Evolutionary conservation across 2,329 filamentous ascomycete genomes (phyloP), one percentile per base, ranked within the genome.

Genomic region (Cercospora beticola): DNA sequence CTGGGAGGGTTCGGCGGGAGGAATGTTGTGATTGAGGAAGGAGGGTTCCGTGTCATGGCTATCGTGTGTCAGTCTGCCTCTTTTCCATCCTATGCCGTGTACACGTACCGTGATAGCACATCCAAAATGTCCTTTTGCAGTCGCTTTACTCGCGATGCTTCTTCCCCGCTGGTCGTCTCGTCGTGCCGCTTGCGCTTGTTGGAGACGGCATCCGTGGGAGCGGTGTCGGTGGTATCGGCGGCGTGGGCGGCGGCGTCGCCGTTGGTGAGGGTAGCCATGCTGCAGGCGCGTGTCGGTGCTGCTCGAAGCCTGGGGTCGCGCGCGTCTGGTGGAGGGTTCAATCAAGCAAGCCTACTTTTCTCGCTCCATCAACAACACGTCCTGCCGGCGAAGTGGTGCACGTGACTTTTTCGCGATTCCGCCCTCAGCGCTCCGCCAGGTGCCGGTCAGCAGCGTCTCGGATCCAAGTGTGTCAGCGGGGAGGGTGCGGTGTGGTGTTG

Each of bases 181-280:
- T 78, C 76, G 46, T 79, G 79, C 67, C 82, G 82, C 77, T 84
- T 85, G 57, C 83, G 81, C 74, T 85, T 85, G 43, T 70, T 23
- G 36, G 63, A 36, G 65, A 65, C 21, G 69, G 59, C 65, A 58
- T 60, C 18, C 62, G 65, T 36, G 12, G 62, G 59, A 31, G 70
- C 40, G 49, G 57, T 28, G 26, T 54, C 23, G 69, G 57, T 65
- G 63, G 36, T 18, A 58, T 62, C 36, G n/a, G 60, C 63, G 31
- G 68, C 40, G 49, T 49, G 33, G 61, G 64, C 26, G 26, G 58
- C 59, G 54, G 67, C 43, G 31, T 68, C 43, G 46, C 60, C 70
- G 40, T 69, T 71, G 62, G 66, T 33, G 61, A 65, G 54, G 58
- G 68, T 64, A 59, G 72, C 65, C 68, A 72, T 74, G 67, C 68